Base-by-base conservation (phyloP, 2,329 filamentous ascomycete genomes). In the Lecanicillium sp. region DNA sequence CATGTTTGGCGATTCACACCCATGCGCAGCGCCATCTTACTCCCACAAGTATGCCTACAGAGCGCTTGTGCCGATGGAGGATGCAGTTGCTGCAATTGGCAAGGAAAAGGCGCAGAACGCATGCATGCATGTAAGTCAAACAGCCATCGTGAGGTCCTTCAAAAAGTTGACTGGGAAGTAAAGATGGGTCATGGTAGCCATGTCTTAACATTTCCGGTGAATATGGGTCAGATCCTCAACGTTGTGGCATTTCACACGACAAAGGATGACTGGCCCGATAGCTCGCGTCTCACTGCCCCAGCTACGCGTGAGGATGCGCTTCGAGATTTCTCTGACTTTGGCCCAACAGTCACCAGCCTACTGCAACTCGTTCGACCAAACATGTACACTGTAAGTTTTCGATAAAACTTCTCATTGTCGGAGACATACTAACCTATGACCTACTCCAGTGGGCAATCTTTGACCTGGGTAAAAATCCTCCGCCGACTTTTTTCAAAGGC, bases 11-110 rank as follows among this genome's bases (percentile, higher is more conserved):
- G 49, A 59, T 2, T 48, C 56, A n/a, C 42, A 55, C 55, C 62
- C 37, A 48, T 65, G 15, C 36, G 63, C 37, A 50, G 67, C 1
- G 46, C 61, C 56, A 2, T 46, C 49, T 0, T 80, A 75, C 44
- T 68, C 67, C 0, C 64, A 70, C 16, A 75, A 76, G 48, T 74
- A 77, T 50, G 76, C 72, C 1, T 82, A 80, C 47, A 64, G 78
- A 1, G 55, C 53, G 1, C 41, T 60, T 6, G 38, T 60, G 0
- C 47, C 53, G 0, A 79, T 83, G 65, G 58, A 68, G 2, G 57
- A 71, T 29, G 73, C 76, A 0, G 58, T 68, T 2, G 56, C 62
- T 3, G 62, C 66, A 3, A 48, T 83, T 2, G 71, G 70, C 1
- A 42, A 50, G 7, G 42, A 58, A 15, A 51, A 51, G 33, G 55